These are phyloP conservation scores for Neurospora terricola DNA, from an alignment of 495 filamentous ascomycete genomes.

Conservation along the genomic window DNA sequence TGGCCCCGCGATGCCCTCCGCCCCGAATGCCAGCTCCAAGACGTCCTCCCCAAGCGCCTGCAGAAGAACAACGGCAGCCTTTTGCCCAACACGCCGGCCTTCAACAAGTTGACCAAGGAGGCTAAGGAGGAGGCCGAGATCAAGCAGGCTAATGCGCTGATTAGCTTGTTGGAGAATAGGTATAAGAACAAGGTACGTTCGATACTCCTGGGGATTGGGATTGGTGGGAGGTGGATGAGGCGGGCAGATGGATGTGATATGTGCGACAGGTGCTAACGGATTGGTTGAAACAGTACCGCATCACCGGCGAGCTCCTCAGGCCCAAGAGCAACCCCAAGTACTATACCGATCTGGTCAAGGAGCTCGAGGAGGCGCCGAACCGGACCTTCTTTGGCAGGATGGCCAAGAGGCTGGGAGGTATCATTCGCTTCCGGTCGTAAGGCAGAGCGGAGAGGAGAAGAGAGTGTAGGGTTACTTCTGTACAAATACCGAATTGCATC, in stretches of 20 bases:
- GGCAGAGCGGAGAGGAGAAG: too few relatives aligned
- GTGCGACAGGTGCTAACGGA: too few relatives aligned
- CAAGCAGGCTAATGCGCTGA: conserved; percentile 61
- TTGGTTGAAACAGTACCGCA: conserved; percentile 60
- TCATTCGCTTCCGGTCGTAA: conserved; percentile 43
- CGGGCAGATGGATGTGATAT: too few relatives aligned
- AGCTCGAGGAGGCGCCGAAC: conserved; percentile 61
- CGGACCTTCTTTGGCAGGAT: conserved; percentile 48
- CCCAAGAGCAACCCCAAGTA: conserved; percentile 69
- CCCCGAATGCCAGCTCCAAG: conserved; percentile 65
- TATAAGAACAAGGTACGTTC: conserved; percentile 56
- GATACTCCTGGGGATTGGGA: too few relatives aligned
- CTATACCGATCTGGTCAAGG: conserved; percentile 61
- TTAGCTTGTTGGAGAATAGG: conserved; percentile 62
- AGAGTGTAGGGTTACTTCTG: conserved; percentile 2
- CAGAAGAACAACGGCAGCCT: conserved; percentile 37
- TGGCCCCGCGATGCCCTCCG: conserved; percentile 77
- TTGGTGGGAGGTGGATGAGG: too few relatives aligned
- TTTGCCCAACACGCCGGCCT: conserved; percentile 15
- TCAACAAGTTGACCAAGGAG: conserved; percentile 1
- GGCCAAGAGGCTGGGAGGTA: conserved; percentile 50
- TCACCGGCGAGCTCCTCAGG: conserved; percentile 48
- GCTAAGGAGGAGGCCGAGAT: conserved; percentile 25
- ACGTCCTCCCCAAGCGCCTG: conserved; percentile 54
- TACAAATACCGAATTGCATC: conserved; percentile 3